Conservation (phyloP, 2,329 filamentous ascomycete species). For the Fusarium nelsonii region DNA sequence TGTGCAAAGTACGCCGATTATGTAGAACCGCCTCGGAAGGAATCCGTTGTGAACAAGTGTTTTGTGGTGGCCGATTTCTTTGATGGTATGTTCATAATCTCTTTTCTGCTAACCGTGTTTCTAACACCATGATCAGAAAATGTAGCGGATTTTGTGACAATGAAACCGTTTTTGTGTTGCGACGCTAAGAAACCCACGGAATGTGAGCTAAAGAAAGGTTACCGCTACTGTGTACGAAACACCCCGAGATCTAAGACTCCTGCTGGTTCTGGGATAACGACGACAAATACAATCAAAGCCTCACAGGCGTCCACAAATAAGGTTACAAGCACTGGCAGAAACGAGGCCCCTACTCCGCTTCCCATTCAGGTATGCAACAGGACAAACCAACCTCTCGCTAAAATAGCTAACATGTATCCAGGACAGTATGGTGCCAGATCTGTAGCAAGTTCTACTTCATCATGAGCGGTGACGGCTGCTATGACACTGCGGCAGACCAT, state of each 20-base stretch:
- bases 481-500: neutral
- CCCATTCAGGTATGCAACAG: neutral
- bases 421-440: neutral
- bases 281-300: too few relatives aligned
- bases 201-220: neutral
- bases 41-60: neutral
- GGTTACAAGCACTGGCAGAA: neutral
- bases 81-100: neutral
- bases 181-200: neutral
- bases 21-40: neutral
- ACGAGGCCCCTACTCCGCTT: neutral
- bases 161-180: neutral
- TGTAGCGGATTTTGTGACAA: neutral
- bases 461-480: neutral
- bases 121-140: neutral
- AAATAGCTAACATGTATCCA: neutral
- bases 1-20: neutral
- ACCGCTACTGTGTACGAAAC: neutral
- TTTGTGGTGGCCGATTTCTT: neutral
- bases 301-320: neutral
- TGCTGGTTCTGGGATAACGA: too few relatives aligned
- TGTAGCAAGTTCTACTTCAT: neutral
- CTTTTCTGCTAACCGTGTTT: neutral
- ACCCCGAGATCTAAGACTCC: neutral
- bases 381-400: too few relatives aligned